Evolutionary conservation across 495 filamentous ascomycete genomes (phyloP), one percentile per base, ranked within the genome.

Genomic region (Penicillium antarcticum): DNA sequence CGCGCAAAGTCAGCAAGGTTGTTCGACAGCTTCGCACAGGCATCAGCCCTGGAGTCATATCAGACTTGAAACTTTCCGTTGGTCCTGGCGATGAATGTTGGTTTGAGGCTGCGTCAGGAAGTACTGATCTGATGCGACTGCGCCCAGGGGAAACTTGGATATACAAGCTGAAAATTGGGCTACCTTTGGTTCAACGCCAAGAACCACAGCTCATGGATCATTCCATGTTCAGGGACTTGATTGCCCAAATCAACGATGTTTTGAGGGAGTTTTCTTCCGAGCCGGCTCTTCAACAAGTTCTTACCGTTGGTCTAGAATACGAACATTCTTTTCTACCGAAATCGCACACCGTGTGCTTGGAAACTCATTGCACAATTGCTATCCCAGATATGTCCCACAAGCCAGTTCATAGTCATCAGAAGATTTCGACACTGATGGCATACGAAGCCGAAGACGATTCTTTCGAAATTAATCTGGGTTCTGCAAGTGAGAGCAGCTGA

Each of bases 101-200:
- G 13, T 54, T 63, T 7, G 34, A 49, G 17, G 55, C 62, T 5
- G 32, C 42, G 31, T 35, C 51, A 9, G 45, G 49, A 14, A 17
- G 21, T 29, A 45, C 29, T 18, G 44, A 36, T 6, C 46, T 63
- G 23, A 37, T 40, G 1, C 57, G 40, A 5, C 43, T 66, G 21
- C 56, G 62, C 5, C 57, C 60, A 24, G 62, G 62, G 11, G 62
- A 66, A 34, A 61, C 49, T 5, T 66, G 62, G 62, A 45, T 33
- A 14, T 13, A 56, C n/a, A 56, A 61, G 5, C 13, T 61, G n/a
- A 45, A 56, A 11, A 36, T 66, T 13, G 24, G 7, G 21, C 32
- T 61, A 5, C 60, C 60, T 36, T 0, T 41, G 36, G n/a, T 55
- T 50, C 11, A 29, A 29, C 38, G 35, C n/a, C 36, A 48, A 3